A percentile compares a stretch with the other conserved stretches of the same genome.
phyloP scores from a whole-genome alignment of 768 basidiomycete genomes.

The Sporobolomyces pararoseus region DNA sequence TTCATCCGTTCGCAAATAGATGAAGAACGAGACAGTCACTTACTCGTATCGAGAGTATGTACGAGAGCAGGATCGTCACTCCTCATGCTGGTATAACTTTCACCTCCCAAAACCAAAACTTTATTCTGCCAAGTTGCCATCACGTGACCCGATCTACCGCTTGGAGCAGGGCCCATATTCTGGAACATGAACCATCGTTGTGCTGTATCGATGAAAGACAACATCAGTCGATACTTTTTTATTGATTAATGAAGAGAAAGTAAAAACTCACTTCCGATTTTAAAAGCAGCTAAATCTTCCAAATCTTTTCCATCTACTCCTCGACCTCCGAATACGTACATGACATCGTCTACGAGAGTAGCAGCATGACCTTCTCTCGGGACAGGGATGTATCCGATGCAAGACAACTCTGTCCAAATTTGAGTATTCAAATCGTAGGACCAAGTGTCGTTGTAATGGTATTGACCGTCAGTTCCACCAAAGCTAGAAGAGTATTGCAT shows the following conservation, averaged over 20 bases:
- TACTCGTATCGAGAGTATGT: slow-evolving; percentile 93
- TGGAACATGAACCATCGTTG: slow-evolving; percentile 99
- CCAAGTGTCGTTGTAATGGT: slow-evolving; percentile 99
- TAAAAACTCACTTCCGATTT: slow-evolving; percentile 78
- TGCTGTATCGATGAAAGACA: slow-evolving; percentile 54
- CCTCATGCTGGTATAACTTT: slow-evolving; percentile 63
- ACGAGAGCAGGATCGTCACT: slow-evolving; percentile 74
- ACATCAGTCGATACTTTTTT: not conserved
- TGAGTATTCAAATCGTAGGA: slow-evolving; percentile 74
- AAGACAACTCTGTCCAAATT: slow-evolving; percentile 84
- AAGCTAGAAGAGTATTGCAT: slow-evolving; percentile 59
- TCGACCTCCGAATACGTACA: slow-evolving; percentile 94
- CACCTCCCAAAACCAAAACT: slow-evolving; percentile 91
- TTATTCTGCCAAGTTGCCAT: slow-evolving; percentile 87
- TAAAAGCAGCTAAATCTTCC: slow-evolving; percentile 91
- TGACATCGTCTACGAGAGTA: slow-evolving; percentile 90
- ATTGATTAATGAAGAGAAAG: not conserved
- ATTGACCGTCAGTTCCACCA: slow-evolving; percentile 96
- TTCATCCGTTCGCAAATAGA: not conserved
- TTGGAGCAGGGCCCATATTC: slow-evolving; percentile 96
- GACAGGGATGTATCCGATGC: slow-evolving; percentile 93
- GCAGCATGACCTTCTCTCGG: slow-evolving; percentile 96
- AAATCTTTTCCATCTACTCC: slow-evolving; percentile 96
- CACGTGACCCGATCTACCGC: slow-evolving; percentile 90
- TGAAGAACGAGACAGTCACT: slow-evolving; percentile 74